Conservation (phyloP, 2,329 filamentous ascomycete species). For the Colletotrichum sp. region DNA sequence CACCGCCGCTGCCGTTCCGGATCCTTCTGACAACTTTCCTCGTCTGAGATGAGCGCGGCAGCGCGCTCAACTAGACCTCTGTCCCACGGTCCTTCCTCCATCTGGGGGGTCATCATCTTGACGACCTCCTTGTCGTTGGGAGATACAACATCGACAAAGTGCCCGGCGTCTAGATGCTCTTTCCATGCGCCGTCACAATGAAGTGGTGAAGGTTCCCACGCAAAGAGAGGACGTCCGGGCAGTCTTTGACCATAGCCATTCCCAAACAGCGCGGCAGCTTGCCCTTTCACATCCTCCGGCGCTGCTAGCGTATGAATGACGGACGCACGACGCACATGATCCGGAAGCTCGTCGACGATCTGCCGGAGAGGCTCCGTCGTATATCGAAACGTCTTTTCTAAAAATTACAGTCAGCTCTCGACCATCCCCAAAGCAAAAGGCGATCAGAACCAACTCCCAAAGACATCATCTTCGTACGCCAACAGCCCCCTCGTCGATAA, state of each 20-base stretch:
- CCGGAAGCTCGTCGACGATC: neutral
- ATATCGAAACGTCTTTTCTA: neutral
- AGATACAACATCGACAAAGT: neutral
- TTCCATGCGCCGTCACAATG: neutral
- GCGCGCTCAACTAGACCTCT: neutral
- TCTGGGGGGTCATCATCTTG: neutral
- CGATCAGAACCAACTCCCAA: neutral
- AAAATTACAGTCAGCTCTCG: neutral
- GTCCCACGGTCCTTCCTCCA: neutral
- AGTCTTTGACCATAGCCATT: neutral
- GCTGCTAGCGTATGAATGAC: neutral
- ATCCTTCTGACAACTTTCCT: accelerated
- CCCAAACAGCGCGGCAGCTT: neutral
- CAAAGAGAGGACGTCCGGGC: neutral
- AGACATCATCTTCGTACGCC: neutral
- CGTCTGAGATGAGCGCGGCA: neutral
- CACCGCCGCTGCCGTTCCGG: neutral
- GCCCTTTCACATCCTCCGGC: neutral
- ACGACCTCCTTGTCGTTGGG: neutral
- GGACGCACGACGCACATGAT: neutral
- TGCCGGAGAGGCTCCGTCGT: neutral
- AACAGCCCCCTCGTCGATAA: neutral
- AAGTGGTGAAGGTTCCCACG: constrained; percentile 9
- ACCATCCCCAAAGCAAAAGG: neutral
- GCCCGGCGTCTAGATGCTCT: neutral